phyloP scores from a whole-genome alignment of 306 rosid genomes.

The Notholithocarpus densiflorus region DNA sequence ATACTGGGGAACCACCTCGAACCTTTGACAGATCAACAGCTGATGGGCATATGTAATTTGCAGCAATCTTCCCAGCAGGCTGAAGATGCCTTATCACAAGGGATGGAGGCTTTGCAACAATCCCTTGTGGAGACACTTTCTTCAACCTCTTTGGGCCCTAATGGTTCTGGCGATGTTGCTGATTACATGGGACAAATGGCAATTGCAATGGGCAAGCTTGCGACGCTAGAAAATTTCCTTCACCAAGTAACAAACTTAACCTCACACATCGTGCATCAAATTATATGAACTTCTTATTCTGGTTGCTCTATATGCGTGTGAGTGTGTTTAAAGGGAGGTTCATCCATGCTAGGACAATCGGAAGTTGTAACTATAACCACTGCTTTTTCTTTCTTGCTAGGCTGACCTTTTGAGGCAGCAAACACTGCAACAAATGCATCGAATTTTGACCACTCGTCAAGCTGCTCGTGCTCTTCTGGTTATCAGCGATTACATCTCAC shows the following conservation, averaged over 20 bases:
- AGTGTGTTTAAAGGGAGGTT: background rate
- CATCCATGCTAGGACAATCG: background rate
- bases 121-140: conserved; percentile 79
- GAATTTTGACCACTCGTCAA: conserved; percentile 68
- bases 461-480: conserved; percentile 75
- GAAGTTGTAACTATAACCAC: background rate
- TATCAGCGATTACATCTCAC: conserved; percentile 59
- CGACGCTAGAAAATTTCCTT: conserved; percentile 70
- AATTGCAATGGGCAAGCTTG: conserved; percentile 79
- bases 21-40: conserved; percentile 67
- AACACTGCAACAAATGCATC: conserved; percentile 73
- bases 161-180: conserved; percentile 59
- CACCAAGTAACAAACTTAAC: conserved; percentile 48
- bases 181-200: conserved; percentile 98
- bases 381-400: conserved; percentile 29
- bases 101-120: conserved; percentile 88
- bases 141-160: conserved; percentile 39
- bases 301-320: background rate
- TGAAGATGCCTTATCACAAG: conserved; percentile 90
- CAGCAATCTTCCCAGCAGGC: conserved; percentile 86
- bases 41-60: conserved; percentile 73
- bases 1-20: conserved; percentile 78
- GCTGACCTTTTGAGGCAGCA: conserved; percentile 89
- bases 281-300: background rate
- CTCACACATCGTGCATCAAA: background rate